phyloP scores from a whole-genome alignment of 805 yeast species.

The Wickerhamomyces rabaulensis region DNA sequence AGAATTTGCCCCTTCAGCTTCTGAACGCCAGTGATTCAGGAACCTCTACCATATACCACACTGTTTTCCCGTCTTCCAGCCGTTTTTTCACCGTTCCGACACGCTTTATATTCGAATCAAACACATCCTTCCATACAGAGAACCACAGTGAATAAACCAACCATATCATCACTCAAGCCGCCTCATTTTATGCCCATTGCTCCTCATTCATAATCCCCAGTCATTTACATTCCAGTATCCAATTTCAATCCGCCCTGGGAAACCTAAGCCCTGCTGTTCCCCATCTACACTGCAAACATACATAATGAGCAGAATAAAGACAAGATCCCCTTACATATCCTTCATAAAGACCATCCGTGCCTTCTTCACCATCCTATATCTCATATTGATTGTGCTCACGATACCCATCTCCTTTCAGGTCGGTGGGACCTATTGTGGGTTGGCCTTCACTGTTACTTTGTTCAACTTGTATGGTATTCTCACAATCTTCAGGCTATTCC shows the following conservation, averaged over 20 bases:
- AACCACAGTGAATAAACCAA: background rate
- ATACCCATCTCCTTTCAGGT: constrained; percentile 92
- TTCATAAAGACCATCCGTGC: constrained; percentile 16
- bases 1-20: too few relatives aligned
- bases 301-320: background rate
- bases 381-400: constrained; percentile 66
- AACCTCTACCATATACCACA: too few relatives aligned
- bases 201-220: background rate
- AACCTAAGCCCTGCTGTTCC: background rate
- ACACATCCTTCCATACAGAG: too few relatives aligned
- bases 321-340: constrained; percentile 5
- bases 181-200: background rate
- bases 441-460: constrained; percentile 74
- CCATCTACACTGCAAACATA: background rate
- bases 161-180: background rate
- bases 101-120: too few relatives aligned
- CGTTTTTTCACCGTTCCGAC: too few relatives aligned
- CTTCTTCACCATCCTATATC: constrained; percentile 52
- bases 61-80: too few relatives aligned
- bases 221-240: too few relatives aligned
- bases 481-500: constrained; percentile 63
- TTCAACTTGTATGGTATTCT: constrained; percentile 63
- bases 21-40: too few relatives aligned
- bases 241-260: background rate
- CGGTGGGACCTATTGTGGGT: constrained; percentile 88